Base-by-base conservation (phyloP, 164 flowering plant species). In the Dillenia turbinata region DNA sequence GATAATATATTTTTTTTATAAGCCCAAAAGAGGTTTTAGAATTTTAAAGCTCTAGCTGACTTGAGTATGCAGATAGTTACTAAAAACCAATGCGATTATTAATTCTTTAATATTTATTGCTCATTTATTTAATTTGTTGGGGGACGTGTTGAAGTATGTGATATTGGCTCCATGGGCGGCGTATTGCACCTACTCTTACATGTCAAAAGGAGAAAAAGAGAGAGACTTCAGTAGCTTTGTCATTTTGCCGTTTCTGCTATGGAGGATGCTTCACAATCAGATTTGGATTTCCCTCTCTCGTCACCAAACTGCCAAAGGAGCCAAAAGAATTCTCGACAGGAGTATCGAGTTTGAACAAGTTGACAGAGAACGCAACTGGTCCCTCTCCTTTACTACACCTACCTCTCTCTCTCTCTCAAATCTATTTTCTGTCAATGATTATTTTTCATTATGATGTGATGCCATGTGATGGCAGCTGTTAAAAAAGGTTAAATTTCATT, bases 261-360 rank as follows among this genome's bases (percentile, higher is more conserved):
- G 17, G 63, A 73, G 90, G 59, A 64, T 77, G 74, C 49, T 83
- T n/a, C 84, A 85, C 67, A 73, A 67, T 62, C 87, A 85, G 44
- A 62, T 85, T 9, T 85, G 90, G 90, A 81, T 83, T 9, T 62
- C 78, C 14, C 61, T 77, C 0, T 75, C 87, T 44, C 86, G 90
- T 13, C 65, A 79, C 53, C 73, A 73, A 10, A 84, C 86, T 0
- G 80, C 83, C 45, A 85, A 78, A 68, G 80, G 83, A 46, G 63
- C 51, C 15, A 73, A 72, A 61, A 46, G 65, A 44, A 74, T 77
- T 45, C 65, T 69, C 19, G 74, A 63, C 8, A 74, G 48, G 54
- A 54, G 69, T 52, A 64, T 79, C 26, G 83, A 79, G 9, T 79
- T 76, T 44, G 77, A 79, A 22, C 83, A 79, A 65, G 83, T 79